These are phyloP conservation scores for Cladosporium sp. DNA, from an alignment of 2,329 filamentous ascomycete species.

Conservation along the genomic window DNA sequence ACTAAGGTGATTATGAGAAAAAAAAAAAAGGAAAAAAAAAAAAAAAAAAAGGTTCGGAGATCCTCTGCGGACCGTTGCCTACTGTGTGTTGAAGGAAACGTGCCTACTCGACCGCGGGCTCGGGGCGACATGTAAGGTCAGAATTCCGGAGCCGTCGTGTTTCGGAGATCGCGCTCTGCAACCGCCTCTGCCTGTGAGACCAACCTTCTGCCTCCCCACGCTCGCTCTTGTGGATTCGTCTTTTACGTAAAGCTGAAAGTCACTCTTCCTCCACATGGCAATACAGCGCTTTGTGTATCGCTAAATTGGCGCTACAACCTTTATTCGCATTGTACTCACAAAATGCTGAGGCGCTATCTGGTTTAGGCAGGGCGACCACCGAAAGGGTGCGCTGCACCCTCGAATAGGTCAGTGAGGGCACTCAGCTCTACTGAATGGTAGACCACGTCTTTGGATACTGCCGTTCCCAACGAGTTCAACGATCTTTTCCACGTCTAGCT, in stretches of 20 bases:
- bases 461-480: too few species aligned
- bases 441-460: too few species aligned
- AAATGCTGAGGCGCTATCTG: neutral
- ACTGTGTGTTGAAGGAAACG: constrained; percentile 3
- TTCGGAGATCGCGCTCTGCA: constrained; percentile 11
- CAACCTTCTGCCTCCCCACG: constrained; percentile 9
- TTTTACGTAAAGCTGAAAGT: constrained; percentile 3
- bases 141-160: constrained; percentile 11
- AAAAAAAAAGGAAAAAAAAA: neutral
- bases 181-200: constrained; percentile 10
- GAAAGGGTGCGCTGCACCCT: neutral
- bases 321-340: neutral
- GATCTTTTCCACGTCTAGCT: too few species aligned
- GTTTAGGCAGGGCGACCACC: neutral
- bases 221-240: neutral
- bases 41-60: constrained; percentile 5
- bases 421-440: too few species aligned
- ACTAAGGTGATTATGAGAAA: constrained; percentile 3
- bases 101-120: constrained; percentile 4
- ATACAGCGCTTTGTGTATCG: neutral
- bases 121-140: constrained; percentile 11
- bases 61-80: constrained; percentile 10
- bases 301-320: neutral
- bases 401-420: too few species aligned
- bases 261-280: neutral